phyloP scores from a whole-genome alignment of 2,329 filamentous ascomycete species.

The Alternaria atra region DNA sequence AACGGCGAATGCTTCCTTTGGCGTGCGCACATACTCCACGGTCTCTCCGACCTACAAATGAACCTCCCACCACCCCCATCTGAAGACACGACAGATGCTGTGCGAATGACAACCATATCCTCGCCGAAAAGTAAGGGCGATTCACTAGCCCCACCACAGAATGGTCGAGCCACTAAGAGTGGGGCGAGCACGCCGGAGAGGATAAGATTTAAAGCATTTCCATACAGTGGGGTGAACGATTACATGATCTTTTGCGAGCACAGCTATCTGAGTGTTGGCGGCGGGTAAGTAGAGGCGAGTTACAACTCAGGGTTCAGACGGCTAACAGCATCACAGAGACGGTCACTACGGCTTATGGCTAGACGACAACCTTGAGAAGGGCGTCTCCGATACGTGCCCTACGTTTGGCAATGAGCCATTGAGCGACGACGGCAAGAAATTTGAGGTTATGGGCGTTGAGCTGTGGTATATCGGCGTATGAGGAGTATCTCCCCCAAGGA shows the following conservation, averaged over 20 bases:
- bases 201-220: conserved; percentile 96
- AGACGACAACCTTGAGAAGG: conserved; percentile 82
- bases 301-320: neutral
- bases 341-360: conserved; percentile 95
- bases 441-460: conserved; percentile 89
- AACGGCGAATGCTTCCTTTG: conserved; percentile 96
- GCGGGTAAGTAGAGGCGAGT: conserved; percentile 61
- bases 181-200: conserved; percentile 71
- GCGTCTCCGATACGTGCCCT: conserved; percentile 82
- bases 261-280: conserved; percentile 85
- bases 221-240: conserved; percentile 94
- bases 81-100: conserved; percentile 69
- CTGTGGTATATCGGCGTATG: conserved; percentile 83
- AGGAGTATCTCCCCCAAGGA: neutral
- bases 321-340: conserved; percentile 59
- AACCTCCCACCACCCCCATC: conserved; percentile 75
- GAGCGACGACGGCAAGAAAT: conserved; percentile 92
- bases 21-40: conserved; percentile 74
- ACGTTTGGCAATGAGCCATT: conserved; percentile 96
- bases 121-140: conserved; percentile 28
- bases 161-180: conserved; percentile 37
- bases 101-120: conserved; percentile 68
- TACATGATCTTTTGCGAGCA: conserved; percentile 95
- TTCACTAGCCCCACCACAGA: conserved; percentile 39
- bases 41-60: conserved; percentile 56